Evolutionary conservation across 2,329 filamentous ascomycete species (phyloP).

Genomic region (Alternaria dauci): DNA sequence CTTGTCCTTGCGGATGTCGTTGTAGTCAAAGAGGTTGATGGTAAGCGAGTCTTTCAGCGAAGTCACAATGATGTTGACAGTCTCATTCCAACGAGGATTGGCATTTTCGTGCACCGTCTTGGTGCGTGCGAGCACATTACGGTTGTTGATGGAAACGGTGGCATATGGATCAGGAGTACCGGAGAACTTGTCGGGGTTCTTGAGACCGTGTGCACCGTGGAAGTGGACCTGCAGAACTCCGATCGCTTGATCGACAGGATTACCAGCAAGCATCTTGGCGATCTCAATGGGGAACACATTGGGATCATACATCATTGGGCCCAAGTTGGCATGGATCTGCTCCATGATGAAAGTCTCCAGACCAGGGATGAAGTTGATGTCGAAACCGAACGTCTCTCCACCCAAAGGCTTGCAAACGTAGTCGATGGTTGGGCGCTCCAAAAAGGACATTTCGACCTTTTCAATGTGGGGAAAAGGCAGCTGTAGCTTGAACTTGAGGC

Average conservation of each 20-base stretch:
- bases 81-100: constrained; percentile 95
- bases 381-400: constrained; percentile 93
- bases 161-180: constrained; percentile 92
- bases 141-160: constrained; percentile 82
- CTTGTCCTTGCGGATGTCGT: constrained; percentile 96
- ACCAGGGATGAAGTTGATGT: constrained; percentile 98
- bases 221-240: constrained; percentile 92
- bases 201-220: constrained; percentile 89
- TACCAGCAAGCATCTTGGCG: constrained; percentile 96
- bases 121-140: constrained; percentile 82
- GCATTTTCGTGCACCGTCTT: constrained; percentile 86
- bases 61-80: constrained; percentile 92
- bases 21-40: constrained; percentile 88
- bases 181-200: constrained; percentile 93
- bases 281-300: constrained; percentile 99
- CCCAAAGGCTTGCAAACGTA: constrained; percentile 98
- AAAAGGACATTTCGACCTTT: constrained; percentile 91
- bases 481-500: constrained; percentile 96
- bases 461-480: constrained; percentile 96
- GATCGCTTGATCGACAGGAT: constrained; percentile 92
- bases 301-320: constrained; percentile 97
- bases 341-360: constrained; percentile 94
- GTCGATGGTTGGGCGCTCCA: constrained; percentile 87
- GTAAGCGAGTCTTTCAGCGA: constrained; percentile 89
- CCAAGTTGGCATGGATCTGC: constrained; percentile 91